Evolutionary conservation across 169 alveolate species (phyloP).

Genomic region (Perkinsus marinus): DNA sequence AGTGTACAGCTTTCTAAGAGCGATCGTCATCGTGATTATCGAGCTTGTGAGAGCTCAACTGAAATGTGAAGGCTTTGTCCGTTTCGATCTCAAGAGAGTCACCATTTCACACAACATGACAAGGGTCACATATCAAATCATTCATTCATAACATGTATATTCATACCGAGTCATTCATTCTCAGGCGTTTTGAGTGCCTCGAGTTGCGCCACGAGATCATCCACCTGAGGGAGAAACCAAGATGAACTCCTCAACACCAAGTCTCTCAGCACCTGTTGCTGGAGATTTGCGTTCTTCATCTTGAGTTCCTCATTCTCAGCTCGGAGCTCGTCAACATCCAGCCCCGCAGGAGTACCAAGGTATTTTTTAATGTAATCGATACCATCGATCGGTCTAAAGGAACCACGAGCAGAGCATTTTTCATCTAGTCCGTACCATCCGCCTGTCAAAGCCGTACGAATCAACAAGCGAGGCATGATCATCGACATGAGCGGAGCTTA

Average conservation of each 20-base stretch:
- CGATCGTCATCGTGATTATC: no score
- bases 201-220: neutral
- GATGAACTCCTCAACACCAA: neutral
- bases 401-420: no score
- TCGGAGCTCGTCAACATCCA: constrained; percentile 56
- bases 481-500: neutral
- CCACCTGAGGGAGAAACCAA: neutral
- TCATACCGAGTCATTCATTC: no score
- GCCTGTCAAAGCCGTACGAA: no score
- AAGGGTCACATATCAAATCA: no score
- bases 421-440: no score
- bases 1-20: no score
- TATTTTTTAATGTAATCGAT: constrained; percentile 62
- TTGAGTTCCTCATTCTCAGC: constrained; percentile 61
- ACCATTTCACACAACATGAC: no score
- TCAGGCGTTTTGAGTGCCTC: neutral
- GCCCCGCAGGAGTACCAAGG: constrained; percentile 67
- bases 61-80: no score
- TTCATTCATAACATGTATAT: no score
- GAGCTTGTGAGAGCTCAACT: no score
- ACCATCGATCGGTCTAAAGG: constrained; percentile 48
- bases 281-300: constrained; percentile 43
- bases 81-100: no score
- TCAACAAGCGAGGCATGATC: neutral
- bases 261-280: constrained; percentile 17